Percentiles rank a stretch among this genome's conserved stretches.
Conservation (phyloP, 495 filamentous ascomycete genomes). For the Parmelia sp. region DNA sequence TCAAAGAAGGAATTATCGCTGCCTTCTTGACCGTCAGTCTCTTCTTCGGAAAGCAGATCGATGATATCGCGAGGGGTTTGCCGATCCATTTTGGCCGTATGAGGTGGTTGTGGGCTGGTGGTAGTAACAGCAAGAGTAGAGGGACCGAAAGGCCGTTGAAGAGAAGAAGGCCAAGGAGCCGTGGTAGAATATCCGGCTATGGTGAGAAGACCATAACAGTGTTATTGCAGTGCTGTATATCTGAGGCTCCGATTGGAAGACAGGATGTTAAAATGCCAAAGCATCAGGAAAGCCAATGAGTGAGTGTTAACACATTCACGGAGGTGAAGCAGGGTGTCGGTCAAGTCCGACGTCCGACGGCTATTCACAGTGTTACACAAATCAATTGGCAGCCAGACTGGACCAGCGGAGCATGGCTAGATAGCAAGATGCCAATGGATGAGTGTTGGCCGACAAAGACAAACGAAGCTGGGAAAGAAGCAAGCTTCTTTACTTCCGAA, state of each 20-base stretch:
- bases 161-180: not conserved
- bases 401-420: not conserved
- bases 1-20: slow-evolving; percentile 16
- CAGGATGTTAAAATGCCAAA: not conserved
- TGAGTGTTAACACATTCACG: not conserved
- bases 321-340: not conserved
- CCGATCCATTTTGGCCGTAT: not conserved
- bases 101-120: not conserved
- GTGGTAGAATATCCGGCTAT: not conserved
- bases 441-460: not conserved
- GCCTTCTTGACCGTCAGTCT: not conserved
- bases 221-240: not conserved
- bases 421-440: not conserved
- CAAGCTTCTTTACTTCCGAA: not conserved
- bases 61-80: slow-evolving; percentile 10
- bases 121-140: not conserved
- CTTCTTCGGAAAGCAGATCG: slow-evolving; percentile 13
- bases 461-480: not conserved
- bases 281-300: not conserved
- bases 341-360: not conserved
- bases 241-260: not conserved
- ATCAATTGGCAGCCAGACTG: not conserved
- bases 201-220: not conserved
- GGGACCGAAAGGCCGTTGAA: not conserved
- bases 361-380: not conserved